Conservation (phyloP, 1,139 yeast genomes). For the Candida mesenterica region DNA sequence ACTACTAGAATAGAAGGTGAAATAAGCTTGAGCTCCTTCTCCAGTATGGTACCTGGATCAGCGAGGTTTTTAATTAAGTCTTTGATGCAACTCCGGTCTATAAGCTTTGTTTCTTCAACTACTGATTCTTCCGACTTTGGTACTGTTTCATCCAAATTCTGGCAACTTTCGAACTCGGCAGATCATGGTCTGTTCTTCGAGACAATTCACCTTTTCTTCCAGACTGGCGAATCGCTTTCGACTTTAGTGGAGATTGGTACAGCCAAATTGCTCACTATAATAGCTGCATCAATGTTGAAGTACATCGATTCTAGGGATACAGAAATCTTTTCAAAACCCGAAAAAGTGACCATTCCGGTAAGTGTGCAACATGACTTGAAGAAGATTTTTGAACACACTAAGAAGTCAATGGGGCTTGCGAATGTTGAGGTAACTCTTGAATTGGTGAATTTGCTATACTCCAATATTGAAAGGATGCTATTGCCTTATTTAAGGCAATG, state of each 20-base stretch:
- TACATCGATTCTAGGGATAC: background rate
- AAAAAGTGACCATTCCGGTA: no score
- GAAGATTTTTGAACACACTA: no score
- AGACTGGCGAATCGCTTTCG: slow-evolving; percentile 42
- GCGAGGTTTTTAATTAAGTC: slow-evolving; percentile 35
- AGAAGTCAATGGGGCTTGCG: background rate
- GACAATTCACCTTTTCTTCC: slow-evolving; percentile 37
- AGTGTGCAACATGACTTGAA: no score
- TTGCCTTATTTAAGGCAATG: slow-evolving; percentile 39
- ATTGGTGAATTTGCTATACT: background rate
- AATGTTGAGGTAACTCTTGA: background rate
- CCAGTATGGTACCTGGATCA: slow-evolving; percentile 34
- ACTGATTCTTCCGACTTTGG: slow-evolving; percentile 14
- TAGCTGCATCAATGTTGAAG: slow-evolving; percentile 20
- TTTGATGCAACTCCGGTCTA: slow-evolving; percentile 33
- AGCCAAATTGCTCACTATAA: slow-evolving; percentile 26
- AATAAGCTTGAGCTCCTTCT: slow-evolving; percentile 31
- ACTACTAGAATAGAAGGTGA: slow-evolving; percentile 46
- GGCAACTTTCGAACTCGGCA: no score
- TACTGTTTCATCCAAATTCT: slow-evolving; percentile 22
- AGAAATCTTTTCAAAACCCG: no score
- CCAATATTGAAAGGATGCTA: slow-evolving; percentile 28
- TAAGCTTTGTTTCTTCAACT: slow-evolving; percentile 13
- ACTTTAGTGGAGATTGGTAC: slow-evolving; percentile 32
- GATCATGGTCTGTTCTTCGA: slow-evolving; percentile 34